These are phyloP conservation scores for Oenanthe sinensis DNA, from an alignment of 129 eudicot species.

Conservation along the genomic window DNA sequence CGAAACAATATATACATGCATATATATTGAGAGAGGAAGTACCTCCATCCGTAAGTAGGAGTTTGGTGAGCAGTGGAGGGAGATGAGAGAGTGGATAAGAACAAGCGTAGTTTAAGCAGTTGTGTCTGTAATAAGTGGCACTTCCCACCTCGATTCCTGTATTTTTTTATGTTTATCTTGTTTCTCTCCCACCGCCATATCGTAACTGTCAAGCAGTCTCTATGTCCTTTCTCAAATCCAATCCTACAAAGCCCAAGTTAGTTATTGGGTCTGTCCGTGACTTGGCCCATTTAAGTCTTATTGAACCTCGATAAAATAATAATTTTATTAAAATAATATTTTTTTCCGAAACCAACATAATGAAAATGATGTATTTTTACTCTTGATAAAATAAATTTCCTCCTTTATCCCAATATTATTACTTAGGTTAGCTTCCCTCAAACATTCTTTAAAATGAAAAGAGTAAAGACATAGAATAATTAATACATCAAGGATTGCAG, in stretches of 20 bases:
- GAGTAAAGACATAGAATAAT: too few species aligned
- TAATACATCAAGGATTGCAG: too few species aligned
- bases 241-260: neutral
- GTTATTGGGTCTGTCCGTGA: too few species aligned
- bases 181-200: neutral
- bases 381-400: too few species aligned
- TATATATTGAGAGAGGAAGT: neutral
- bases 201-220: neutral
- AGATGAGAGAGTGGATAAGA: constrained; percentile 18
- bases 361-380: too few species aligned
- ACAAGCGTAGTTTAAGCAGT: constrained; percentile 3
- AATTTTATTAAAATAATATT: too few species aligned
- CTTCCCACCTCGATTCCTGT: neutral
- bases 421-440: too few species aligned
- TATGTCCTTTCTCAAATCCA: neutral
- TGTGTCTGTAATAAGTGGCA: constrained; percentile 19
- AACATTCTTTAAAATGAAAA: too few species aligned
- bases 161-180: neutral
- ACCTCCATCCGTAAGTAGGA: constrained; percentile 69
- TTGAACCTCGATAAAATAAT: too few species aligned
- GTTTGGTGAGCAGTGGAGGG: constrained; percentile 41
- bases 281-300: too few species aligned
- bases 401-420: too few species aligned
- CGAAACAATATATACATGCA: neutral
- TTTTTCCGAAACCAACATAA: too few species aligned